Conservation (phyloP, 176 grass and related monocot genomes). For the Saccharum spontaneum region DNA sequence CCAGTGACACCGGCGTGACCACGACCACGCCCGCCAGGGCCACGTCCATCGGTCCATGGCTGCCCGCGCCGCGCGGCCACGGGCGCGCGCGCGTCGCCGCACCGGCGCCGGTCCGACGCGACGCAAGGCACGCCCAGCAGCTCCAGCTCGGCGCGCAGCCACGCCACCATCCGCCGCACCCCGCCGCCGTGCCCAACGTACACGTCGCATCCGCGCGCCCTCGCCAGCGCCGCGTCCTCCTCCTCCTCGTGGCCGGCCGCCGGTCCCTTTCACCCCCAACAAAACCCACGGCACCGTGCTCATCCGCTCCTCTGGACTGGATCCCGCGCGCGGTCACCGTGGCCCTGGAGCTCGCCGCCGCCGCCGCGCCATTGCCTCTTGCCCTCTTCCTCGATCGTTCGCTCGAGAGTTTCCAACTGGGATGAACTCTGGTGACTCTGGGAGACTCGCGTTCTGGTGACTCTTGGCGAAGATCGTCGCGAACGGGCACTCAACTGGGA, state of each 20-base stretch:
- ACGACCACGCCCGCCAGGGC: slow-evolving; percentile 40
- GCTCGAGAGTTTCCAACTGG: not conserved
- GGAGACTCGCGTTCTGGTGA: too few species aligned
- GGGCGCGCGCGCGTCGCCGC: slow-evolving; percentile 31
- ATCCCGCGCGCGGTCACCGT: not conserved
- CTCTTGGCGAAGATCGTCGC: not conserved
- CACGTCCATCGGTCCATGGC: slow-evolving; percentile 55
- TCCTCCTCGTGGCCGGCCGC: not conserved
- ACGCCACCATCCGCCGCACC: slow-evolving; percentile 37
- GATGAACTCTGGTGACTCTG: not conserved
- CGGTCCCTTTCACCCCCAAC: not conserved
- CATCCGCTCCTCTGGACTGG: not conserved
- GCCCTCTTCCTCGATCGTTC: too few species aligned
- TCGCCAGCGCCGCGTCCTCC: not conserved
- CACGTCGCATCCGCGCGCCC: slow-evolving; percentile 47
- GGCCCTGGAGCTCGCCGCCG: not conserved
- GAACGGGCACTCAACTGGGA: not conserved
- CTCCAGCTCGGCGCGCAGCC: slow-evolving; percentile 67
- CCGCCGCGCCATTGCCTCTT: slow-evolving; percentile 25
- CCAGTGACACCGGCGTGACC: slow-evolving; percentile 35
- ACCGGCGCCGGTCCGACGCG: slow-evolving; percentile 18
- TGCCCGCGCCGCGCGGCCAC: not conserved
- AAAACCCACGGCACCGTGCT: not conserved
- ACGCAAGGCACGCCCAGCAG: slow-evolving; percentile 48
- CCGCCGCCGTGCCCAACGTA: slow-evolving; percentile 37